Conservation (phyloP, 208 protist genomes). For the Crithidia mellificae region DNA sequence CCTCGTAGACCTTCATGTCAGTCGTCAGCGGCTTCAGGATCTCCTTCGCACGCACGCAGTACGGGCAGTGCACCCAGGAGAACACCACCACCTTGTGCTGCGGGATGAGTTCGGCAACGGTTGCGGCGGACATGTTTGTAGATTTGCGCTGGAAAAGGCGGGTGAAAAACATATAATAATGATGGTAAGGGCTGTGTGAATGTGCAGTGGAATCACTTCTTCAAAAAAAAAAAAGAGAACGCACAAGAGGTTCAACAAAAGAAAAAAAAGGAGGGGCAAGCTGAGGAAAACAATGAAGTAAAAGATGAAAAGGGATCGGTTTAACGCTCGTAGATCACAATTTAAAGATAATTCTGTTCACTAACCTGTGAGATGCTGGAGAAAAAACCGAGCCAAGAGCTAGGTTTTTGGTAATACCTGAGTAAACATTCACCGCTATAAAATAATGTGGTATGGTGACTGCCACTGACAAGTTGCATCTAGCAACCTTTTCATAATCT, state of each 20-base stretch:
- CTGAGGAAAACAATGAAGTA: background rate
- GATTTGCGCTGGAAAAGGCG: conserved; percentile 2
- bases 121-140: conserved; percentile 23
- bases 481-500: too few relatives aligned
- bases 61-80: conserved; percentile 68
- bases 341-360: too few relatives aligned
- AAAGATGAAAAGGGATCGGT: too few relatives aligned
- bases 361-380: too few relatives aligned
- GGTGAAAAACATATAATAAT: conserved; percentile 3
- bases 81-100: conserved; percentile 72
- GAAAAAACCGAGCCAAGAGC: too few relatives aligned
- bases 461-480: too few relatives aligned
- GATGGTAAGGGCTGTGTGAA: background rate
- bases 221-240: too few relatives aligned
- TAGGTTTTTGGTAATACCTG: too few relatives aligned
- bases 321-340: too few relatives aligned
- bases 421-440: too few relatives aligned
- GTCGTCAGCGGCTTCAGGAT: conserved; percentile 46
- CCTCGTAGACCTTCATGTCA: conserved; percentile 61
- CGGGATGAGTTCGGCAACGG: conserved; percentile 44
- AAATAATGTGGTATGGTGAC: too few relatives aligned
- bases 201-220: background rate
- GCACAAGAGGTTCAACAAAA: too few relatives aligned
- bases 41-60: conserved; percentile 59
- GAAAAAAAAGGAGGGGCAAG: background rate